Percentiles rank a stretch among this genome's conserved stretches.
Conservation (phyloP, 2,329 filamentous ascomycete genomes). For the Arthrocladium fulminans region DNA sequence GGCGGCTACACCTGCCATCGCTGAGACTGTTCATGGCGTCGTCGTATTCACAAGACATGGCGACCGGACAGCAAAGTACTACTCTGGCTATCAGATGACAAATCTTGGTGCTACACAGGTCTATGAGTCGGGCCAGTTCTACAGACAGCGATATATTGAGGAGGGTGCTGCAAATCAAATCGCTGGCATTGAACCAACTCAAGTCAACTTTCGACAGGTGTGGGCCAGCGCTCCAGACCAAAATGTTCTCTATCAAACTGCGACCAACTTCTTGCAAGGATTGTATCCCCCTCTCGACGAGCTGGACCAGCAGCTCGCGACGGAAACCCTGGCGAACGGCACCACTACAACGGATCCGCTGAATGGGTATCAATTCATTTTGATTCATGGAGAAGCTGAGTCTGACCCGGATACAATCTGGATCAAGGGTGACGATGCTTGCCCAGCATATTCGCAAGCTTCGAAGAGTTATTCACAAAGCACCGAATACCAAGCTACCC, state of each 20-base stretch:
- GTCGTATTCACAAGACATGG: conserved; percentile 86
- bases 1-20: conserved; percentile 10
- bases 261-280: conserved; percentile 70
- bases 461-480: conserved; percentile 51
- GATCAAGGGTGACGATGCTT: conserved; percentile 49
- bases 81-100: conserved; percentile 62
- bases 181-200: conserved; percentile 53
- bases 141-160: conserved; percentile 63
- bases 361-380: conserved; percentile 73
- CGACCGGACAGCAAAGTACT: conserved; percentile 70
- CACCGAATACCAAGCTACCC: conserved; percentile 39
- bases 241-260: conserved; percentile 71
- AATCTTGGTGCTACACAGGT: conserved; percentile 68
- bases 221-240: conserved; percentile 64
- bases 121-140: conserved; percentile 62
- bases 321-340: conserved; percentile 62
- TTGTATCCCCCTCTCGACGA: conserved; percentile 67
- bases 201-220: conserved; percentile 63
- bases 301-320: conserved; percentile 29
- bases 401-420: conserved; percentile 51
- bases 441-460: conserved; percentile 45
- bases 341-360: conserved; percentile 57
- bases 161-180: conserved; percentile 52
- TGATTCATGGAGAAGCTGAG: conserved; percentile 51
- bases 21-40: conserved; percentile 64